Evolutionary conservation across 768 basidiomycete species (phyloP).

Genomic region (Stropharia rugosoannulata): DNA sequence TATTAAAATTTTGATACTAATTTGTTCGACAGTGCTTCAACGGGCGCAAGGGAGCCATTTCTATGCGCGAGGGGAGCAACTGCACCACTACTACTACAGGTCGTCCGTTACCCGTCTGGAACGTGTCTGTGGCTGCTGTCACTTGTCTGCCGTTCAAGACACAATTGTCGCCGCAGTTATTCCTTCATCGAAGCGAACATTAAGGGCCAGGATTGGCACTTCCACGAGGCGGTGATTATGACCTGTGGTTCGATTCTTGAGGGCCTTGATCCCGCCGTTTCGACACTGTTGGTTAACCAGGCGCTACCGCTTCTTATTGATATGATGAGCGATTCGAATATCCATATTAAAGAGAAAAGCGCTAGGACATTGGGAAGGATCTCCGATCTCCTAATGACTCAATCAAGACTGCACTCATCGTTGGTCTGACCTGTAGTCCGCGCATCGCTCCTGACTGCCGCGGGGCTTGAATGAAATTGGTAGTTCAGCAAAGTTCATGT

Average conservation of each 20-base stretch:
- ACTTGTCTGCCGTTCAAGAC: slow-evolving; percentile 94
- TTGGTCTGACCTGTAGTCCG: slow-evolving; percentile 75
- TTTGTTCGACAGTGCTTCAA: too few species aligned
- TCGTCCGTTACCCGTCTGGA: too few species aligned
- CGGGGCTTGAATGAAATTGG: slow-evolving; percentile 95
- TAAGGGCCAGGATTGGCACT: slow-evolving; percentile 88
- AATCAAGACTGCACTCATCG: slow-evolving; percentile 85
- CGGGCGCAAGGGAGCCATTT: too few species aligned
- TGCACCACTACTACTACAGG: too few species aligned
- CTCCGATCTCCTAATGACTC: slow-evolving; percentile 80
- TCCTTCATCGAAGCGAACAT: slow-evolving; percentile 99
- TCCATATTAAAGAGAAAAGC: slow-evolving; percentile 93
- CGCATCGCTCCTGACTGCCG: slow-evolving; percentile 92
- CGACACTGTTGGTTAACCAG: slow-evolving; percentile 90
- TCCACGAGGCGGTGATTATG: slow-evolving; percentile 97
- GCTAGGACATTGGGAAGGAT: slow-evolving; percentile 98
- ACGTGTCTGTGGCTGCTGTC: slow-evolving; percentile 94
- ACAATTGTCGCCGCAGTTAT: slow-evolving; percentile 90
- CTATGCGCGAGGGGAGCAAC: too few species aligned
- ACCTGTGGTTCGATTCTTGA: slow-evolving; percentile 97
- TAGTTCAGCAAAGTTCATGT: slow-evolving; percentile 77
- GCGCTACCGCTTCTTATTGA: slow-evolving; percentile 91
- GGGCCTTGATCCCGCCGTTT: slow-evolving; percentile 85
- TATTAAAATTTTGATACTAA: too few species aligned
- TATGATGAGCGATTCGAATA: too few species aligned